A percentile compares a stretch with the other conserved stretches of the same genome.
Evolutionary conservation across 306 rosid genomes (phyloP).

Genomic region (Potentilla sterilis): DNA sequence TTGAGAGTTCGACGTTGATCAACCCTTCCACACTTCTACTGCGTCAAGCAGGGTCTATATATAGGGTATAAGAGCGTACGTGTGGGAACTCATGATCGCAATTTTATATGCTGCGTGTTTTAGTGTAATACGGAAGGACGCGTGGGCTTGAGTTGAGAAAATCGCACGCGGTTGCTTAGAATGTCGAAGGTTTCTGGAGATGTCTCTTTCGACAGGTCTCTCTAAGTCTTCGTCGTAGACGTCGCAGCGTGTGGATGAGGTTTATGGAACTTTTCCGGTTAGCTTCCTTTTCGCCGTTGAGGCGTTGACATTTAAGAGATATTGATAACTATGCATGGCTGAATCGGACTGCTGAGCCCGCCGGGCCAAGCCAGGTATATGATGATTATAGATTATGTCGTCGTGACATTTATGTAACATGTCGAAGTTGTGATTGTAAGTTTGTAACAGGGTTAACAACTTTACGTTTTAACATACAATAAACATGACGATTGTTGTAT

Average conservation of each 20-base stretch:
- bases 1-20: too few species aligned
- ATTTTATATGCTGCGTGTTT: conserved; percentile 10
- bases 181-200: neutral
- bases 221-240: neutral
- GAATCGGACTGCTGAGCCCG: neutral
- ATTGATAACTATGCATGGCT: neutral
- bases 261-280: neutral
- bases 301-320: too few species aligned
- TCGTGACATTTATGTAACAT: too few species aligned
- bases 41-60: neutral
- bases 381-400: too few species aligned
- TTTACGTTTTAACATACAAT: too few species aligned
- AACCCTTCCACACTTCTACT: too few species aligned
- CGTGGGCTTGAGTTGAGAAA: neutral
- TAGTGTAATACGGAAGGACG: neutral
- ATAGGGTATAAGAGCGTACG: neutral
- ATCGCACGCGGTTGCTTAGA: conserved; percentile 30
- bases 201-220: neutral
- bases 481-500: too few species aligned
- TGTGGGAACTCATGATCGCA: neutral
- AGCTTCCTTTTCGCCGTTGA: neutral
- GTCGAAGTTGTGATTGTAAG: too few species aligned
- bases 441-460: too few species aligned
- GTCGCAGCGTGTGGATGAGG: neutral
- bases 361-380: neutral